Evolutionary conservation across 2,329 filamentous ascomycete species (phyloP).

Genomic region (Fusarium compactum): DNA sequence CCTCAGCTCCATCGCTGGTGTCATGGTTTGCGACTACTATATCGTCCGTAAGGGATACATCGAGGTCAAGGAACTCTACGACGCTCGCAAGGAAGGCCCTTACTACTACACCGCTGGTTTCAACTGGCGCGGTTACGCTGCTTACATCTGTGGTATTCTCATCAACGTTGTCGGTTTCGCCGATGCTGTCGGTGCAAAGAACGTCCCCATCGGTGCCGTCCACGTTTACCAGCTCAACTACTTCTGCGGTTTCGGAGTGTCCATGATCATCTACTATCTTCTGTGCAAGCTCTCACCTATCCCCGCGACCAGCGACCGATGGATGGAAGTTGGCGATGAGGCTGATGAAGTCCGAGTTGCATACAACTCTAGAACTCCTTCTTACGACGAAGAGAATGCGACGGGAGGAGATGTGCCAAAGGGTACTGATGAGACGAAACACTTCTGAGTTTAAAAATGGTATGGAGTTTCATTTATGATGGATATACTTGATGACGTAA

Average conservation of each 20-base stretch:
- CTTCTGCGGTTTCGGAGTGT: constrained; percentile 84
- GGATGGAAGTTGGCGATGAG: constrained; percentile 80
- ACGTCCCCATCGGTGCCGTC: constrained; percentile 80
- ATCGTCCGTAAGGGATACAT: constrained; percentile 84
- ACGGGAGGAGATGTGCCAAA: constrained; percentile 23
- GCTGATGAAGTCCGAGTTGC: constrained; percentile 66
- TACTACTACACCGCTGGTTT: constrained; percentile 83
- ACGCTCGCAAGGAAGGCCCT: constrained; percentile 71
- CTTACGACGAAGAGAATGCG: constrained; percentile 55
- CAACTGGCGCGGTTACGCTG: constrained; percentile 85
- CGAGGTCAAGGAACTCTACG: constrained; percentile 83
- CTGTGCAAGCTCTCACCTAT: constrained; percentile 79
- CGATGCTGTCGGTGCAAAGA: constrained; percentile 74
- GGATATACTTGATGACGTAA: background rate
- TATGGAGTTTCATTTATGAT: background rate
- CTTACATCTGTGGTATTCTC: constrained; percentile 85
- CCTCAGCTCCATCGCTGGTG: constrained; percentile 92
- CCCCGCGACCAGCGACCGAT: constrained; percentile 77
- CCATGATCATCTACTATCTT: constrained; percentile 73
- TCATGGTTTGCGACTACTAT: constrained; percentile 91
- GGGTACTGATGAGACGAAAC: constrained; percentile 19
- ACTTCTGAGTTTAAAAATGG: constrained; percentile 16
- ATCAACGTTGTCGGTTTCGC: constrained; percentile 94
- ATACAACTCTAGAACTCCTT: constrained; percentile 57
- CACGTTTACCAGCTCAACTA: constrained; percentile 95